Base-by-base conservation (phyloP, 495 filamentous ascomycete genomes). In the Entonaema liquescens region DNA sequence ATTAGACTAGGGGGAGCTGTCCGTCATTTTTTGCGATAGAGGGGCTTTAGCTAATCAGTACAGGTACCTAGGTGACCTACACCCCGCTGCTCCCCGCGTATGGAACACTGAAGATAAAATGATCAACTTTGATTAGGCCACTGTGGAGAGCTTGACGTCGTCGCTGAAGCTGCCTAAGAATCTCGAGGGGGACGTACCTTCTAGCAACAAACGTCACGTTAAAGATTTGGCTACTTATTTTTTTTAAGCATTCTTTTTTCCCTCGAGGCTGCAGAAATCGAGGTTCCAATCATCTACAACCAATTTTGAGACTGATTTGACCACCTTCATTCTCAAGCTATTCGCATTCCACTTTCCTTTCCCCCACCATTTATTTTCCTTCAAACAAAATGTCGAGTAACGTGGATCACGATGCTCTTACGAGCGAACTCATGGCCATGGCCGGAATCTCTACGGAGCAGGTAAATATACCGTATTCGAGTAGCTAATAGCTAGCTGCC, bases 351-450 rank as follows among this genome's bases (percentile, higher is more conserved):
- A 52, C 57, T 54, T 59, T 64, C 47, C 53, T 29, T 47, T 54
- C 25, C 38, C 26, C 52, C 19, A 29, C 33, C 25, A 13, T 33
- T 26, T 53, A 49, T 38, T 19, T 38, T 50, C 23, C 50, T 33
- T 33, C 31, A 47, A 63, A 65, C 66, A 84, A 82, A 21, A 87
- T 88, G 80, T 81, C 82, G 49, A 54, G 61, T 54, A 65, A 6
- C 76, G 70, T 77, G 33, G 85, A 90, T 71, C 89, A 89, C 63
- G 90, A 94, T 78, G 84, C 86, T 71, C 79, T 92, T 63, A 89
- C 95, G 66, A 85, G 86, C 70, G 83, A 91, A 77, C 94, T 97
- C 79, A 89, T 88, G 77, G 82, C 82, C 57, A 82, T 97, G 74
- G 95, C 93, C 2, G 88, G 89, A 23, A 84, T 86, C 19, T 79